Evolutionary conservation across 257 asterid genomes (phyloP), one percentile per base, ranked within the genome.

Genomic region (Eucommia ulmoides): DNA sequence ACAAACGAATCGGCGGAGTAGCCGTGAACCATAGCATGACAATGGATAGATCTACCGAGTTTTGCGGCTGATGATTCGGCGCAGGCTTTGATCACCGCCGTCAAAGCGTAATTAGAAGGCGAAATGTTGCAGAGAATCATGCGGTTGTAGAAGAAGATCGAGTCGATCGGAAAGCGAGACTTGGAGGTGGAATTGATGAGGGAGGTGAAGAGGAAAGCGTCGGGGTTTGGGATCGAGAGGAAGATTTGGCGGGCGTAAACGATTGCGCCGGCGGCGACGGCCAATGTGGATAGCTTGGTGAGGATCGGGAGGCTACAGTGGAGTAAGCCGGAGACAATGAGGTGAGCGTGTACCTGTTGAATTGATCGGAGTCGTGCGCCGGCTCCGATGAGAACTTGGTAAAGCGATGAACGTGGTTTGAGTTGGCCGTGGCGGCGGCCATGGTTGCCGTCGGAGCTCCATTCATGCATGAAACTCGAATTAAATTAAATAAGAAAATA

Each of bases 21-120:
- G 44, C 71, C 68, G 29, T 24, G 11, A 16, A 25, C 49, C 41
- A 64, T 7, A 59, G 46, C 68, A 59, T 49, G 55, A 35, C 71
- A 55, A 9, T 68, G 74, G 0, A 68, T 48, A 7, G 66, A 24
- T 46, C 52, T 60, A 0, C 70, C 67, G n/a, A 57, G 8, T 35
- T 25, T 38, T 55, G 21, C 15, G 18, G 45, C 46, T 7, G 19
- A 21, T 18, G 52, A 46, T 16, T 54, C 55, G 19, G 60, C 56
- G 23, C 49, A 53, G 3, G 74, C 49, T 53, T 63, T 68, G 49
- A 68, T 62, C 42, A 68, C 50, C 1, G 60, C 26, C 0, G 74
- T 66, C 19, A 58, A 68, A 6, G 63, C 55, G 26, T 66, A 68
- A 25, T 33, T 58, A 49, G 67, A 52, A 29, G 74, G 74, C 19